Percentiles rank a stretch among this genome's conserved stretches.
Evolutionary conservation across 2,329 filamentous ascomycete genomes (phyloP).

Genomic region (Microdochium nivale): DNA sequence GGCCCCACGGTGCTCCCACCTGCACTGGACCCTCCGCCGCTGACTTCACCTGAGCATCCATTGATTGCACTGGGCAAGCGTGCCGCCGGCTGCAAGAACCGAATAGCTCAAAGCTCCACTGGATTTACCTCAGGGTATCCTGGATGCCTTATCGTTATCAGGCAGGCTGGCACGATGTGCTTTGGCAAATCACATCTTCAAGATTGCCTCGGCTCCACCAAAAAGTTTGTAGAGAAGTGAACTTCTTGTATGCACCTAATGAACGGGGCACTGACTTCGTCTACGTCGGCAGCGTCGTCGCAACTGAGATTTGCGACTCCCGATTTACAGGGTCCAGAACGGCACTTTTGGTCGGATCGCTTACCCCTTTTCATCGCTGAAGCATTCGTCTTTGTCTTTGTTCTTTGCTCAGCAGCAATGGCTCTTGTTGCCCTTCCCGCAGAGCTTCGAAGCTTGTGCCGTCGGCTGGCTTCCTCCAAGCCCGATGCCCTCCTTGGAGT

Average conservation of each 20-base stretch:
- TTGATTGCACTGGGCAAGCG: background rate
- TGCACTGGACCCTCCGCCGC: background rate
- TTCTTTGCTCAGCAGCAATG: slow-evolving; percentile 6
- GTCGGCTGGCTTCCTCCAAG: slow-evolving; percentile 62
- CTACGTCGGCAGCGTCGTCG: too few relatives aligned
- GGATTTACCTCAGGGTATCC: too few relatives aligned
- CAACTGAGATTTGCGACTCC: background rate
- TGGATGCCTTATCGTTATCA: background rate
- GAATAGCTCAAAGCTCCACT: too few relatives aligned
- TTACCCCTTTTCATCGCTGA: background rate
- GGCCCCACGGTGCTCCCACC: too few relatives aligned
- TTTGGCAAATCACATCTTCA: background rate
- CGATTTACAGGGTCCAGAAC: background rate
- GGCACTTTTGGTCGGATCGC: background rate
- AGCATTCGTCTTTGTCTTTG: background rate
- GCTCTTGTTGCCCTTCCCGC: slow-evolving; percentile 35
- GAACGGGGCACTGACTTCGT: background rate
- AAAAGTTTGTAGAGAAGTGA: background rate
- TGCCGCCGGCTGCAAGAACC: background rate
- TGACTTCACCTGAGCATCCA: background rate
- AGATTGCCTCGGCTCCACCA: background rate
- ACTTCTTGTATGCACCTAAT: background rate
- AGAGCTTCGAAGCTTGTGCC: slow-evolving; percentile 57
- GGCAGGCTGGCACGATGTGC: background rate
- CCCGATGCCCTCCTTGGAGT: slow-evolving; percentile 66